A percentile compares a stretch with the other conserved stretches of the same genome.
phyloP scores from a whole-genome alignment of 2,329 filamentous ascomycete genomes.

The Colletotrichum godetiae region DNA sequence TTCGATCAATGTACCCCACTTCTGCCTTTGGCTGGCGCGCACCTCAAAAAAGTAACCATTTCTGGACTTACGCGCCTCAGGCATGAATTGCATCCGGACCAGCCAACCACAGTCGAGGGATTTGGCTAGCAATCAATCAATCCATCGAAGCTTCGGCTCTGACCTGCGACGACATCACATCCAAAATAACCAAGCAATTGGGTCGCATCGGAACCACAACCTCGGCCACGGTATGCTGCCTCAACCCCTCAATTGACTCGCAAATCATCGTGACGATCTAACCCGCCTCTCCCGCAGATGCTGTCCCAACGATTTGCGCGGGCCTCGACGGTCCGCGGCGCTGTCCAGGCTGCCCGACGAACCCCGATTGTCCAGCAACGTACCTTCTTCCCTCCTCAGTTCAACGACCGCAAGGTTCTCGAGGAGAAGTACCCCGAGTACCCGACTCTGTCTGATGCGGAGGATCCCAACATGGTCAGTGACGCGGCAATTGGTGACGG shows the following conservation, averaged over 20 bases:
- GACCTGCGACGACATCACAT: conserved; percentile 40
- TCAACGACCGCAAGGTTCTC: conserved; percentile 57
- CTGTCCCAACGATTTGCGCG: conserved; percentile 69
- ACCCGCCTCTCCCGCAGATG: conserved; percentile 58
- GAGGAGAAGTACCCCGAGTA: conserved; percentile 65
- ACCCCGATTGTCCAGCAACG: conserved; percentile 67
- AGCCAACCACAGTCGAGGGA: conserved; percentile 37
- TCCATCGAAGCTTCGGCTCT: conserved; percentile 31
- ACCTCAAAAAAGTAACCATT: not conserved
- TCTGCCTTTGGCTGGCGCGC: not conserved
- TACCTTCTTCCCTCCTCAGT: conserved; percentile 63
- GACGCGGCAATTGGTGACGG: not conserved
- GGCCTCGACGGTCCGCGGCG: conserved; percentile 56
- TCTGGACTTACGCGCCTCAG: conserved; percentile 45
- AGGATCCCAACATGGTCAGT: conserved; percentile 76
- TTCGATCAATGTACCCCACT: not conserved
- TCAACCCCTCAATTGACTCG: not conserved
- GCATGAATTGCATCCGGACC: conserved; percentile 35
- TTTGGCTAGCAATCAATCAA: conserved; percentile 39
- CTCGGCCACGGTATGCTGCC: conserved; percentile 47
- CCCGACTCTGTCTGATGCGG: conserved; percentile 63
- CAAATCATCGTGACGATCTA: not conserved
- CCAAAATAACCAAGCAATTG: conserved; percentile 35
- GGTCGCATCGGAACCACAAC: conserved; percentile 48
- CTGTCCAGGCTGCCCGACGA: conserved; percentile 58